phyloP scores from a whole-genome alignment of 768 basidiomycete species.

The Psilocybe cyanescens region DNA sequence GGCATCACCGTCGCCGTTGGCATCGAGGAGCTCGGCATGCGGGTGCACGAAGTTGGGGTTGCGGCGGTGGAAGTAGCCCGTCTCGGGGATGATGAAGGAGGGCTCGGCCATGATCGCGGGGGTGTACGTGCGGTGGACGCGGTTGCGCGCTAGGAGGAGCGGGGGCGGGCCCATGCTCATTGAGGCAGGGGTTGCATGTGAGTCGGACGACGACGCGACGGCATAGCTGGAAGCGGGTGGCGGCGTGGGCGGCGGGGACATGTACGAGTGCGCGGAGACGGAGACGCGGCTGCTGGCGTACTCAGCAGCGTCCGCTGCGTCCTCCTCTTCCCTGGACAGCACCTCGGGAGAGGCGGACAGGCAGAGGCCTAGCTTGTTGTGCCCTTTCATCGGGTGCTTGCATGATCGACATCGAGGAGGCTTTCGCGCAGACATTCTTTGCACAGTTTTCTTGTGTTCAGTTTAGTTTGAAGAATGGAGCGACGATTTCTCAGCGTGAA shows the following conservation, averaged over 20 bases:
- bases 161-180: neutral
- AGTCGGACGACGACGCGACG: neutral
- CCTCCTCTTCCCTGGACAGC: neutral
- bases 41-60: constrained; percentile 12
- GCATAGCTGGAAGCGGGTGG: constrained; percentile 2
- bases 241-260: constrained; percentile 14
- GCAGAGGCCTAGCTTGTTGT: neutral
- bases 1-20: neutral
- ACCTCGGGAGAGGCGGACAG: neutral
- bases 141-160: neutral
- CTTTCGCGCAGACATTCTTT: neutral
- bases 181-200: neutral
- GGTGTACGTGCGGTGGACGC: constrained; percentile 6
- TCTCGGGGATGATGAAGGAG: constrained; percentile 17
- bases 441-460: neutral
- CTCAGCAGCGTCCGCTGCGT: neutral
- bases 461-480: neutral
- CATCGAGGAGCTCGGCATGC: neutral
- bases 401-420: constrained; percentile 1
- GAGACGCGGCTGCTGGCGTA: neutral
- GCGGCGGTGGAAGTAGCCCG: constrained; percentile 15
- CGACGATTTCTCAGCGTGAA: neutral
- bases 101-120: constrained; percentile 11
- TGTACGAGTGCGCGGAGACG: constrained; percentile 7
- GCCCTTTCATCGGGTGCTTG: constrained; percentile 4